These are phyloP conservation scores for Malus fusca DNA, from an alignment of 306 rosid species.

Conservation along the genomic window DNA sequence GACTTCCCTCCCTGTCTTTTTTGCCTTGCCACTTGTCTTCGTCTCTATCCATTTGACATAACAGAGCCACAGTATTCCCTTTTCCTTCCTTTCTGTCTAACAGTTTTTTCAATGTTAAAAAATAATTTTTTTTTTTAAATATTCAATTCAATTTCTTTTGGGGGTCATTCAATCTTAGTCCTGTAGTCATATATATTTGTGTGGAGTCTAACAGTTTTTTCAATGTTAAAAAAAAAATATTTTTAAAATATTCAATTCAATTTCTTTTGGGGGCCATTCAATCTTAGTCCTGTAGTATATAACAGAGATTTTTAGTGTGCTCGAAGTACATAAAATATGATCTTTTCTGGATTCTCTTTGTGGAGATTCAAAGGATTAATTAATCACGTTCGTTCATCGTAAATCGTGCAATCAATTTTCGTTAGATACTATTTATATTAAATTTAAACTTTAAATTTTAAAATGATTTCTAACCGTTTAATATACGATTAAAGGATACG, in stretches of 20 bases:
- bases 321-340: too few species aligned
- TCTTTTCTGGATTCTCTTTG: accelerated
- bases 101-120: too few species aligned
- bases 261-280: too few species aligned
- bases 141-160: too few species aligned
- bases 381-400: too few species aligned
- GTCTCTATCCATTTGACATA: slow-evolving; percentile 8
- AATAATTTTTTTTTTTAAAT: too few species aligned
- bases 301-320: too few species aligned
- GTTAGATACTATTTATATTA: accelerated
- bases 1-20: neutral
- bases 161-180: too few species aligned
- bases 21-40: slow-evolving; percentile 28
- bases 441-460: too few species aligned
- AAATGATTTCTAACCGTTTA: accelerated
- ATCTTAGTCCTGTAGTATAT: too few species aligned
- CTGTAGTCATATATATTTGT: neutral
- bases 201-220: neutral
- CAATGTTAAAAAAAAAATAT: too few species aligned
- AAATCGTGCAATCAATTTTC: accelerated
- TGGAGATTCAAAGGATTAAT: accelerated
- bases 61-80: neutral
- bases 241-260: too few species aligned
- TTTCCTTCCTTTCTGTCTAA: neutral
- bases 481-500: accelerated